Evolutionary conservation across 1,284 basidiomycete species (phyloP).

Genomic region (Microstroma glucosiphilum): DNA sequence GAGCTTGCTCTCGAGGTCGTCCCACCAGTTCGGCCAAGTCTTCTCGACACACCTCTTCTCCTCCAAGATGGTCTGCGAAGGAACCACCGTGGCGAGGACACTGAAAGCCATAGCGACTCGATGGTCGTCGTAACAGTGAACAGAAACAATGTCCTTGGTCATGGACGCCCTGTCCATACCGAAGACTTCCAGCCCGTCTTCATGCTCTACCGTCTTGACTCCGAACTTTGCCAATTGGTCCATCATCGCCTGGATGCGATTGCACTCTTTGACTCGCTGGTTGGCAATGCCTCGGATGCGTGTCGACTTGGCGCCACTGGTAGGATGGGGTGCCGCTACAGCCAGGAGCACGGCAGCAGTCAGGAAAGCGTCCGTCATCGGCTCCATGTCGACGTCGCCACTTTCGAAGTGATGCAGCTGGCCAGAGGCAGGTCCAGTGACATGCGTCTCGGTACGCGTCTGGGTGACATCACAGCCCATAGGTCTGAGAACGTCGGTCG

Average conservation of each 20-base stretch:
- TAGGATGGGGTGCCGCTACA: slow-evolving; percentile 54
- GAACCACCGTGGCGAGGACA: slow-evolving; percentile 67
- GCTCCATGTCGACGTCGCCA: slow-evolving; percentile 91
- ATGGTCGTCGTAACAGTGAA: slow-evolving; percentile 97
- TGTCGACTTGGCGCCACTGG: slow-evolving; percentile 54
- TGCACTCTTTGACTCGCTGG: slow-evolving; percentile 96
- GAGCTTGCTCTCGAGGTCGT: slow-evolving; percentile 92
- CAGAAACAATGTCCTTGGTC: slow-evolving; percentile 58
- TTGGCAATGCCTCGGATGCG: slow-evolving; percentile 94
- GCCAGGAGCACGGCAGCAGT: slow-evolving; percentile 88
- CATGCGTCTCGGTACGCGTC: slow-evolving; percentile 82
- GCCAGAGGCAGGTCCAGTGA: slow-evolving; percentile 77
- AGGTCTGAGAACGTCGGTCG: slow-evolving; percentile 80
- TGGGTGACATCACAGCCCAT: slow-evolving; percentile 93
- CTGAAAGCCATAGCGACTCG: slow-evolving; percentile 98
- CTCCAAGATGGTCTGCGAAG: slow-evolving; percentile 70
- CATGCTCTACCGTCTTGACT: slow-evolving; percentile 81
- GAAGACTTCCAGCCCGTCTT: slow-evolving; percentile 85
- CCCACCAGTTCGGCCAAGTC: slow-evolving; percentile 99
- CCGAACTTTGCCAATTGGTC: slow-evolving; percentile 94
- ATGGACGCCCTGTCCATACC: slow-evolving; percentile 56
- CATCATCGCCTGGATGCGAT: slow-evolving; percentile 92
- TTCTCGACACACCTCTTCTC: slow-evolving; percentile 98
- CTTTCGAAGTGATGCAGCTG: slow-evolving; percentile 65
- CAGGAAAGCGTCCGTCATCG: slow-evolving; percentile 99